These are phyloP conservation scores for Fusarium sp. DNA, from an alignment of 2,329 filamentous ascomycete species.

Conservation along the genomic window DNA sequence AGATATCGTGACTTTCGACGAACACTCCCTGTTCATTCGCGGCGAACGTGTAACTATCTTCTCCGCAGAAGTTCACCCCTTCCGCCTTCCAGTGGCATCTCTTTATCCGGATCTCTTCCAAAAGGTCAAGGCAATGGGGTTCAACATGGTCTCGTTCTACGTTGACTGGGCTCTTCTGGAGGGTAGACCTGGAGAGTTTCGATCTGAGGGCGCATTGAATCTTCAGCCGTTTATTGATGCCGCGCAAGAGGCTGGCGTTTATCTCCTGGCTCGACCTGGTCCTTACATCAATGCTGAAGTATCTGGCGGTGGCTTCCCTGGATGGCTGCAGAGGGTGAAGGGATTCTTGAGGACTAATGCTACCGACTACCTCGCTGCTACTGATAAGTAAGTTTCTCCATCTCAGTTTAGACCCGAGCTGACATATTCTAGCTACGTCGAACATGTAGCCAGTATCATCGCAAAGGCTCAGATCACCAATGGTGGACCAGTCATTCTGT, in stretches of 20 bases:
- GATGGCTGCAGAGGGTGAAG: constrained; percentile 78
- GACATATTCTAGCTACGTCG: constrained; percentile 54
- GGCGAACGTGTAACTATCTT: constrained; percentile 79
- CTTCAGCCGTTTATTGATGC: constrained; percentile 81
- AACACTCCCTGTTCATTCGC: constrained; percentile 75
- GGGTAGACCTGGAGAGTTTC: constrained; percentile 76
- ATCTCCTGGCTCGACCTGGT: constrained; percentile 77
- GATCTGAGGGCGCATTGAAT: constrained; percentile 77
- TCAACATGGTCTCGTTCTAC: constrained; percentile 84
- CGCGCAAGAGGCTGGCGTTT: constrained; percentile 78
- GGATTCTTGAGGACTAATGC: constrained; percentile 72
- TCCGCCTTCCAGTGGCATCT: constrained; percentile 58
- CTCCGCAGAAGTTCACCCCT: constrained; percentile 80
- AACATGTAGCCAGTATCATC: constrained; percentile 72
- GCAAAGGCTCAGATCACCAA: constrained; percentile 84
- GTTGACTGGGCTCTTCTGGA: constrained; percentile 82
- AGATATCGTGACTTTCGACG: constrained; percentile 73
- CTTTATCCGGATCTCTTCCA: constrained; percentile 79
- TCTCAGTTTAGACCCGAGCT: accelerated
- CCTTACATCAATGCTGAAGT: constrained; percentile 85
- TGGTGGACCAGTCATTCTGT: constrained; percentile 80
- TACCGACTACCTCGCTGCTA: constrained; percentile 71
- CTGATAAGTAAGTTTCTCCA: constrained; percentile 64
- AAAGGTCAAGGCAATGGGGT: constrained; percentile 84
- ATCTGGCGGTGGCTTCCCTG: constrained; percentile 81